Base-by-base conservation (phyloP, 441 rosid species). In the Arabidopsis hybrid region DNA sequence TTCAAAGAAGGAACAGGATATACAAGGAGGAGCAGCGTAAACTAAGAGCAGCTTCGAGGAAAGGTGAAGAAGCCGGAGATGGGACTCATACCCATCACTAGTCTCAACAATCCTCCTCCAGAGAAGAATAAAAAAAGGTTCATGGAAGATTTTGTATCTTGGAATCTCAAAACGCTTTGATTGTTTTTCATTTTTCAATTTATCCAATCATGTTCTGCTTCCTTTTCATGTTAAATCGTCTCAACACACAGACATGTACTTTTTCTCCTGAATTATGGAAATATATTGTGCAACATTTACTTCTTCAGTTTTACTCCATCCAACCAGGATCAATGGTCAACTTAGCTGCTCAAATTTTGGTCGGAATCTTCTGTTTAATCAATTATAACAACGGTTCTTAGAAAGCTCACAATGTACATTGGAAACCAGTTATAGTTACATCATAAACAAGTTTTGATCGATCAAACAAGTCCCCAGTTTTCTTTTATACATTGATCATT, bases 1-100 rank as follows among this genome's bases (percentile, higher is more conserved):
- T 92, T 73, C 91, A 90, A 75, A 80, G 99, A 45, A 90, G 99
- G 73, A 94, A 94, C 74, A 86, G 95, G 42, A 86, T 94, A 59
- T 94, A 92, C 83, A 94, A 94, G 83, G 99, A 94, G 85, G 99
- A 94, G 80, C 94, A 94, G 74, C 97, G 97, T 21, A 88, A 90
- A 78, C 71, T 90, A 67, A 80, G 97, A 63, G 95, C 98, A 13
- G 98, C 92, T 47, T 80, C 88, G 1, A 83, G 82, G 46, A 89
- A 88, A 74, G 83, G 35, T 52, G 79, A 81, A 57, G 88, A 75
- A 13, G 87, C 83, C 0, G 91, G 73, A 29, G 87, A 78, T 26
- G 86, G 77, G 12, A 56, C 65, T 76, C 81, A 69, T 65, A 56
- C 63, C 58, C 88, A 76, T 80, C 93, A 87, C 9, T 87, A 81